Conservation (phyloP, 1,284 basidiomycete genomes). For the Apiotrichum domesticum region DNA sequence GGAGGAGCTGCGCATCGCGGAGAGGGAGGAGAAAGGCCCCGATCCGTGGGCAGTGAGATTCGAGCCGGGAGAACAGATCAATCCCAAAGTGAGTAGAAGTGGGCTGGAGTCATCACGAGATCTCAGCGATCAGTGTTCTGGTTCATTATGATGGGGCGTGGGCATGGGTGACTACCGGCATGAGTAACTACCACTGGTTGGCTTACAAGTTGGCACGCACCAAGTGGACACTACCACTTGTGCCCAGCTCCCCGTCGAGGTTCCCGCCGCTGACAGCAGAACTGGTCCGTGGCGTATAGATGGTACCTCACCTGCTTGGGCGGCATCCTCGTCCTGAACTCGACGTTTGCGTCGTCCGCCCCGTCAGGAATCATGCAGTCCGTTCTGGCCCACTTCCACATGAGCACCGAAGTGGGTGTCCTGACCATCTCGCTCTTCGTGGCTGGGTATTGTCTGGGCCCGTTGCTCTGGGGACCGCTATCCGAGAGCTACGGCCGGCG, state of each 20-base stretch:
- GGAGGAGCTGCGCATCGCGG: conserved; percentile 29
- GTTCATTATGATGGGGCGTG: too few relatives aligned
- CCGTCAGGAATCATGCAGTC: conserved; percentile 41
- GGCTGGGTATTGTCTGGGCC: conserved; percentile 54
- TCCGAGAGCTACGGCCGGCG: conserved; percentile 56
- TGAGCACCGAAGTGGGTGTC: conserved; percentile 54
- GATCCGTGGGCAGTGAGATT: conserved; percentile 43
- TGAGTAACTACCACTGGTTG: too few relatives aligned
- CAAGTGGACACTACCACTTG: too few relatives aligned
- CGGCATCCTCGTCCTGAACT: conserved; percentile 63
- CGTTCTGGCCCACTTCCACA: conserved; percentile 53
- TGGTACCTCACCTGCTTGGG: conserved; percentile 61
- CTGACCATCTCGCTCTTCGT: conserved; percentile 49
- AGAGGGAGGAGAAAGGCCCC: conserved; percentile 29
- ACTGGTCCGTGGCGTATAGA: conserved; percentile 55
- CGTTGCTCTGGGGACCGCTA: conserved; percentile 55
- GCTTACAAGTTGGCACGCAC: too few relatives aligned
- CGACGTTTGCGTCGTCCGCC: conserved; percentile 49
- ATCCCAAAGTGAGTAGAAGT: conserved; percentile 40
- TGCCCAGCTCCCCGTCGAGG: too few relatives aligned
- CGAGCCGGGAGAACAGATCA: conserved; percentile 40
- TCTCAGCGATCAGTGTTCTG: too few relatives aligned
- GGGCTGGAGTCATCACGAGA: not conserved
- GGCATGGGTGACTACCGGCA: too few relatives aligned
- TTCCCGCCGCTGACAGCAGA: conserved; percentile 43